Percentiles rank a stretch among this genome's conserved stretches.
phyloP scores from a whole-genome alignment of 495 filamentous ascomycete genomes.

The Alectoria sarmentosa region DNA sequence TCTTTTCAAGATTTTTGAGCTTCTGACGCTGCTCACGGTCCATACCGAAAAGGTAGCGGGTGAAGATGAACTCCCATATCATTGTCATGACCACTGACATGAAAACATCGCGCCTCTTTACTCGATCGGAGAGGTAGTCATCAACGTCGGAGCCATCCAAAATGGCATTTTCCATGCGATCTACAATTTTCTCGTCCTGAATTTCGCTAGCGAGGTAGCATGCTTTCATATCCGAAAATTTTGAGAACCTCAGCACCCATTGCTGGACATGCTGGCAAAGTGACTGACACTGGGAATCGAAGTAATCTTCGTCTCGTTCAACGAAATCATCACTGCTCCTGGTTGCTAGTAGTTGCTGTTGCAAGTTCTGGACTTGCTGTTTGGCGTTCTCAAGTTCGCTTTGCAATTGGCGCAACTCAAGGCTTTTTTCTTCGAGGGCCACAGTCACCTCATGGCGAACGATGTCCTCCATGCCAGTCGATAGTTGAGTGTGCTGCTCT shows the following conservation, averaged over 20 bases:
- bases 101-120: conserved; percentile 82
- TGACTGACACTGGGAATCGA: conserved; percentile 86
- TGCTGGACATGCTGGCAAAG: conserved; percentile 90
- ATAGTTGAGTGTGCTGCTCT: conserved; percentile 50
- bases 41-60: conserved; percentile 96
- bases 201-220: conserved; percentile 77
- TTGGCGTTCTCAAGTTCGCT: conserved; percentile 69
- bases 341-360: conserved; percentile 70
- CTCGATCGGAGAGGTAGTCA: conserved; percentile 73
- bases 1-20: conserved; percentile 87
- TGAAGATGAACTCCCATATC: conserved; percentile 97
- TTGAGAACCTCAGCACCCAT: conserved; percentile 95
- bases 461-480: conserved; percentile 55
- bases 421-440: conserved; percentile 64
- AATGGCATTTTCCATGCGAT: conserved; percentile 86
- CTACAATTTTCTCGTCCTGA: conserved; percentile 76
- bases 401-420: conserved; percentile 68
- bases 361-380: conserved; percentile 71
- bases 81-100: conserved; percentile 97
- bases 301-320: conserved; percentile 85
- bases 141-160: conserved; percentile 91
- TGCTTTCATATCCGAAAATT: conserved; percentile 81
- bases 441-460: conserved; percentile 54
- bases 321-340: conserved; percentile 66
- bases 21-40: conserved; percentile 95